Conservation (phyloP, 2,329 filamentous ascomycete species). For the Trichoderma afroharzianum region DNA sequence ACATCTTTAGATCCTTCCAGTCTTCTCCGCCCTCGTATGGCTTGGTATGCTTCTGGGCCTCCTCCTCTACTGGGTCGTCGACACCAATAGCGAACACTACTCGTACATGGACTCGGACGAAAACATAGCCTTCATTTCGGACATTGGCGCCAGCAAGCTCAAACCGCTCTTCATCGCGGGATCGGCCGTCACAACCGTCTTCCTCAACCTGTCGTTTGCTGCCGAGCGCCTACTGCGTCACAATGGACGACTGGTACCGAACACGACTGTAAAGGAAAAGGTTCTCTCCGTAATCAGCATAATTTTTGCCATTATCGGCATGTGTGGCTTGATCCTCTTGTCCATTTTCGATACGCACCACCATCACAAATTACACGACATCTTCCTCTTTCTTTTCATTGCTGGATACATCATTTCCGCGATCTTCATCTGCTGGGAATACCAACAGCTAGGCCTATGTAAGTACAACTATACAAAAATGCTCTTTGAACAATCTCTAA, state of each 20-base stretch:
- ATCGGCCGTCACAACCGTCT: conserved; percentile 66
- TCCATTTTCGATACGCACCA: conserved; percentile 79
- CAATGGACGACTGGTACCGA: conserved; percentile 70
- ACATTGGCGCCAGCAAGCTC: conserved; percentile 58
- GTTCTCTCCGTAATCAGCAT: conserved; percentile 60
- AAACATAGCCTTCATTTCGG: conserved; percentile 68
- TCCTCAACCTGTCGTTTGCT: conserved; percentile 76
- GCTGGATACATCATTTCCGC: conserved; percentile 80
- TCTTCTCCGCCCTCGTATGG: conserved; percentile 64
- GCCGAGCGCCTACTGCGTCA: conserved; percentile 85
- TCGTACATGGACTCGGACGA: conserved; percentile 56
- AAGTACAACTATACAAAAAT: conserved; percentile 26
- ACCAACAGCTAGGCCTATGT: conserved; percentile 77
- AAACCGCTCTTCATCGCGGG: conserved; percentile 78
- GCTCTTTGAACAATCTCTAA: neutral
- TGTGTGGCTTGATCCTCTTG: conserved; percentile 74
- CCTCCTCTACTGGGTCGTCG: conserved; percentile 65
- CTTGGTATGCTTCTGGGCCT: conserved; percentile 65
- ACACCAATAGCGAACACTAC: conserved; percentile 53
- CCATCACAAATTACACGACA: conserved; percentile 65
- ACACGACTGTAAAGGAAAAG: conserved; percentile 62
- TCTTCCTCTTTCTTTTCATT: conserved; percentile 81
- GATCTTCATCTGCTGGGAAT: conserved; percentile 86
- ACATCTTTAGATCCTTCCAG: conserved; percentile 55
- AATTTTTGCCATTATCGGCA: conserved; percentile 68